Base-by-base conservation (phyloP, 2,329 filamentous ascomycete species). In the Epichloe amarillans region DNA sequence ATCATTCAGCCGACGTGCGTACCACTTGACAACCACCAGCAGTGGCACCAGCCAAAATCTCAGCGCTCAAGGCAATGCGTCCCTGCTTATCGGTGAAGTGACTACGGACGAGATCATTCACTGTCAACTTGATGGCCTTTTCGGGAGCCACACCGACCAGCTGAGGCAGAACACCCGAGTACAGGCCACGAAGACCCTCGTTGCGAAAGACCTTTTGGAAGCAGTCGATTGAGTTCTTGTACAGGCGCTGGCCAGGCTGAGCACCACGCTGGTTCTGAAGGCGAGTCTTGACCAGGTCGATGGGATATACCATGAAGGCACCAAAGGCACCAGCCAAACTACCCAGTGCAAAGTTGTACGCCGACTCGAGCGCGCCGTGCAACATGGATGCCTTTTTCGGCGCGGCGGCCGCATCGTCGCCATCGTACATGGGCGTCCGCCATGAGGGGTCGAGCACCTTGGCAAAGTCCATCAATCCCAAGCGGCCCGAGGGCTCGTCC, bases 231-330 rank as follows among this genome's bases (percentile, higher is more conserved):
- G 91, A 97, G 75, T 98, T 98, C 70, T 95, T 95, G 73, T 98
- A 98, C 54, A 97, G 71, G 54, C 86, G 76, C 67, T 95, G 84
- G 52, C 93, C 93, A 1, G 90, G 88, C 47, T 84, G 80, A 4
- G 80, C 80, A 48, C 81, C 82, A 58, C 93, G 82, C 74, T 98
- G 93, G 72, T 98, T 98, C 70, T 98, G 93, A 83, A 98, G 86
- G 54, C 93, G 83, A 1, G 93, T 98, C 79, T 98, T 98, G 67
- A 98, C 93, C 54, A 98, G 73, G 72, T 98, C 93, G 64, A 98
- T 97, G 23, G 93, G 93, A 67, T 98, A 98, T 50, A 98, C 93
- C 88, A 98, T 96, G 67, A 98, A 97, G 12, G 93, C 93, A 66
- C 93, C 93, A 64, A 98, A 98, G 10, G 93, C 93, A 69, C 93